Conservation (phyloP, 148 eudicot genomes). For the Chenopodium berlandieri region DNA sequence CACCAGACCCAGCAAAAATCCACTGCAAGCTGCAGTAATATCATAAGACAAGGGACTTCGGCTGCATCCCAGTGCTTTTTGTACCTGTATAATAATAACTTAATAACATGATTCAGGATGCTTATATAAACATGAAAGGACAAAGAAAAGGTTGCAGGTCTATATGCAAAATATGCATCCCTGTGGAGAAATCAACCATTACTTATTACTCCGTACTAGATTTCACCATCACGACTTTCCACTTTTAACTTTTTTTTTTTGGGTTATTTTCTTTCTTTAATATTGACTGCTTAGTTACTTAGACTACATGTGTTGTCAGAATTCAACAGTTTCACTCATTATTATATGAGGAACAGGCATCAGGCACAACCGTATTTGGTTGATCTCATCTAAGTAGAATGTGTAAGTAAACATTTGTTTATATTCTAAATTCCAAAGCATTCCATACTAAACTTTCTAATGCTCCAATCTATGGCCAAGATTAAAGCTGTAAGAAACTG, state of each 20-base stretch:
- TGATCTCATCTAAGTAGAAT: neutral
- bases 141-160: neutral
- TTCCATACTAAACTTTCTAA: neutral
- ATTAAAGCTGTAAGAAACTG: neutral
- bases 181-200: neutral
- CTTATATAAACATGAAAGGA: neutral
- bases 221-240: neutral
- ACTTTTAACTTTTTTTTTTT: neutral
- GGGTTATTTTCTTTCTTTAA: too few relatives aligned
- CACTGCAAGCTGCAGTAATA: slow-evolving; percentile 98
- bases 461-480: neutral
- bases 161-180: neutral
- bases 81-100: slow-evolving; percentile 43
- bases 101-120: neutral
- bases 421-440: neutral
- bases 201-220: neutral
- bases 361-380: neutral
- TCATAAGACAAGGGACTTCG: slow-evolving; percentile 79
- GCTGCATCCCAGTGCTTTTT: slow-evolving; percentile 82
- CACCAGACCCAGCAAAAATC: slow-evolving; percentile 77
- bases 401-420: neutral
- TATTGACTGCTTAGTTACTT: neutral
- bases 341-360: neutral
- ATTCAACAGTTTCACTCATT: too few relatives aligned
- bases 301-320: too few relatives aligned